Evolutionary conservation across 345 rosid species (phyloP), one percentile per base, ranked within the genome.

Genomic region (Eucalyptus curtisii): DNA sequence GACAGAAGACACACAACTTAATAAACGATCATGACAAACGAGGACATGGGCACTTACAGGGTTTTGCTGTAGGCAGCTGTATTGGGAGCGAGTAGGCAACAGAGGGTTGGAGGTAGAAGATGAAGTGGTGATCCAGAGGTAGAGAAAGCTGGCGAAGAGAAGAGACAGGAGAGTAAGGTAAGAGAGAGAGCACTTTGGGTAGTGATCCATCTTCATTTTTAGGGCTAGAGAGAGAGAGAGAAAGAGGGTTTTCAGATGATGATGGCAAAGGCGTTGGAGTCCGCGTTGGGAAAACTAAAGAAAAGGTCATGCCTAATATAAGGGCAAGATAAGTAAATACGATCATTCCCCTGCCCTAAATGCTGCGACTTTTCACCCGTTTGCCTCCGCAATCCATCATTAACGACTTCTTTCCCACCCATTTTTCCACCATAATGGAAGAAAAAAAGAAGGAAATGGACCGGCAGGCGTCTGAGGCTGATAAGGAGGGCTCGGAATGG

Each of bases 61-160:
- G 24, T 76, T 76, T 40, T 22, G 47, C 22, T 7, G 47, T 6
- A 76, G 3, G 47, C 47, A 40, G 84, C 7, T 37, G 81, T 19
- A 37, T 33, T 37, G 81, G 81, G 27, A 19, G 13, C 12, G 81
- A 3, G 22, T 40, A 33, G 45, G 81, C 2, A 71, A 20, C 82
- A 76, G 42, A 76, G 47, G 47, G 82, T 2, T 76, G 42, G 82
- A 76, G 84, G 47, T 27, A 33, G 86, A 49, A 49, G 53, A 47
- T 1, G 55, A 48, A 13, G 64, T 10, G 25, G 64, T 49, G 40
- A 89, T 20, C 80, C 86, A 92, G 20, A 95, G 86, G 49, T 89
- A 95, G 87, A 95, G 48, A 17, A 86, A 85, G 24, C 91, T 94
- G 47, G 91, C 84, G 11, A 93, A 87, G 90, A 94, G 88, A 22